phyloP scores from a whole-genome alignment of 768 basidiomycete species.

The Clavaria fumosa region DNA sequence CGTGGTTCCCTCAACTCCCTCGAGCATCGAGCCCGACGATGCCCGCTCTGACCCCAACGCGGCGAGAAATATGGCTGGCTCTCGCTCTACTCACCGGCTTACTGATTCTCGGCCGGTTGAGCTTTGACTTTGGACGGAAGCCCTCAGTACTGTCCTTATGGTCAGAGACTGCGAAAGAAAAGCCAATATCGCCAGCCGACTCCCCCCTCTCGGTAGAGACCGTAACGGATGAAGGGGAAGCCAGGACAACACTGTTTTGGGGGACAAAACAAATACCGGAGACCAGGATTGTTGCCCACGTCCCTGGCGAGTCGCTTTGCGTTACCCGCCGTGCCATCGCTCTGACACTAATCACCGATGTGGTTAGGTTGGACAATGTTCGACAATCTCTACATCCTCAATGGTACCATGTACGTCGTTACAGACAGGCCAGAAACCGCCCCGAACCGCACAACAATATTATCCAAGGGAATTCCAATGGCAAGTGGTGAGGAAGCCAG shows the following conservation, averaged over 20 bases:
- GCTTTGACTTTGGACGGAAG: conserved; percentile 5
- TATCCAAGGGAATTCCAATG: conserved; percentile 51
- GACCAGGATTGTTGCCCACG: conserved; percentile 62
- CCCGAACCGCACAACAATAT: conserved; percentile 54
- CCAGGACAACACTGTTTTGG: conserved; percentile 26
- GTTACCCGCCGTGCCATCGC: neutral
- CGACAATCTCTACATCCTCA: conserved; percentile 66
- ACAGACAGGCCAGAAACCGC: conserved; percentile 50
- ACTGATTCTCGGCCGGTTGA: conserved; percentile 26
- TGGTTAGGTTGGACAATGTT: conserved; percentile 80
- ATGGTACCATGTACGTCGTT: conserved; percentile 74
- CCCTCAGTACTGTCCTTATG: neutral
- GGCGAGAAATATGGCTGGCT: conserved; percentile 39
- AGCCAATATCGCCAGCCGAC: too few relatives aligned
- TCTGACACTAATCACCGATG: conserved; percentile 3
- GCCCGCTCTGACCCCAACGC: conserved; percentile 28
- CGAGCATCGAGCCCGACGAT: too few relatives aligned
- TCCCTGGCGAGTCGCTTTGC: conserved; percentile 36
- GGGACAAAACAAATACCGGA: conserved; percentile 25
- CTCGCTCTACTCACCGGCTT: conserved; percentile 31
- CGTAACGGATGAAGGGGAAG: neutral
- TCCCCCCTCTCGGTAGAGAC: neutral
- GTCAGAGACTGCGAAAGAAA: too few relatives aligned
- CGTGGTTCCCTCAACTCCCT: too few relatives aligned
- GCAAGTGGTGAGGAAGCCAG: conserved; percentile 39